These are phyloP conservation scores for Saccharomycopsis hybrid DNA, from an alignment of 1,139 yeast species.

Conservation along the genomic window DNA sequence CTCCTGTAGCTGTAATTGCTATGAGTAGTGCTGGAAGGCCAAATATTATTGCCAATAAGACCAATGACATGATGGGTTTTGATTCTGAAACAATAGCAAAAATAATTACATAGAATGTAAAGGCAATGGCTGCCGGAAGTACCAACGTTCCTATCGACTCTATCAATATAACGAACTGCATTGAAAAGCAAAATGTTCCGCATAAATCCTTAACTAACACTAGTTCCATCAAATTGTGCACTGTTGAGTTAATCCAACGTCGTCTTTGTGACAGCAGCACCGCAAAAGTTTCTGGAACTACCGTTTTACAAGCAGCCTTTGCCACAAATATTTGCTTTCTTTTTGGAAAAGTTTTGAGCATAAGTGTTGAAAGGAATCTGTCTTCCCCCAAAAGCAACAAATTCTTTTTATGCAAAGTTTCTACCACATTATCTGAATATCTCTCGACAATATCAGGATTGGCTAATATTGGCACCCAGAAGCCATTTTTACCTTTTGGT, in stretches of 20 bases:
- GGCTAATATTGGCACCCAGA: constrained; percentile 93
- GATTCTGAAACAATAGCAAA: constrained; percentile 74
- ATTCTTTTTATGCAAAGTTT: constrained; percentile 86
- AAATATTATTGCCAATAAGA: constrained; percentile 71
- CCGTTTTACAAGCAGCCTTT: constrained; percentile 91
- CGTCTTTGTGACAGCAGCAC: constrained; percentile 91
- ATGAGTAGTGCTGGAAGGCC: constrained; percentile 88
- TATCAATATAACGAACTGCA: constrained; percentile 88
- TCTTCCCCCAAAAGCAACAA: constrained; percentile 89
- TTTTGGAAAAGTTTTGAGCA: constrained; percentile 90
- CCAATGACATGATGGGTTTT: constrained; percentile 75
- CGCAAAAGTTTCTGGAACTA: constrained; percentile 77
- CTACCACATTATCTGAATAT: constrained; percentile 82
- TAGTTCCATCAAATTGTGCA: constrained; percentile 89
- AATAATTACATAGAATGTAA: constrained; percentile 77
- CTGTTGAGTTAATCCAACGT: constrained; percentile 97
- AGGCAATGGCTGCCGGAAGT: constrained; percentile 84
- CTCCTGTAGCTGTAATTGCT: constrained; percentile 79
- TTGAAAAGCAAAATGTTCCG: constrained; percentile 95
- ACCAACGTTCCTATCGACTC: constrained; percentile 89
- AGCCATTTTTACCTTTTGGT: constrained; percentile 85
- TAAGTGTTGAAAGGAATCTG: constrained; percentile 78
- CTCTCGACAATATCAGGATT: constrained; percentile 96
- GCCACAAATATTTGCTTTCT: constrained; percentile 91
- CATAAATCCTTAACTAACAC: constrained; percentile 84